Conservation (phyloP, 1,284 basidiomycete species). For the Porodaedalea pini region DNA sequence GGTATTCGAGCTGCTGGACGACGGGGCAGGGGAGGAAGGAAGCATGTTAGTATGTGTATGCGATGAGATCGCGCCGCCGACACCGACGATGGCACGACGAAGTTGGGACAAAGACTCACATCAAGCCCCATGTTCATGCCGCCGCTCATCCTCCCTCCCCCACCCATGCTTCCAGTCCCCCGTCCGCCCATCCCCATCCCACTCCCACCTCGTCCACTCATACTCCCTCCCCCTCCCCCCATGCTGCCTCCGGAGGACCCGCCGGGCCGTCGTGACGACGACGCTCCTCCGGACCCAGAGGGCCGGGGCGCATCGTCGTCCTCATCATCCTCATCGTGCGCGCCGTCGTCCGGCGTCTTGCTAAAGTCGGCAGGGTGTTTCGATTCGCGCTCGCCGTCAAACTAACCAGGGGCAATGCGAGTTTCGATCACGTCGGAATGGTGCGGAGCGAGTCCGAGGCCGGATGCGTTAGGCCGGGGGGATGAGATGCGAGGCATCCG, state of each 20-base stretch:
- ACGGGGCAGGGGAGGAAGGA: too few species aligned
- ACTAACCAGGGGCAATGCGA: conserved; percentile 1
- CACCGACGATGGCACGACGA: neutral
- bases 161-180: neutral
- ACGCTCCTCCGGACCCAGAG: conserved; percentile 2
- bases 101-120: neutral
- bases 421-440: neutral
- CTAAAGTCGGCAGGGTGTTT: conserved; percentile 20
- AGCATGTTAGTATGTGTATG: neutral
- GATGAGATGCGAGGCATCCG: neutral
- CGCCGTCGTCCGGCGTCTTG: conserved; percentile 18
- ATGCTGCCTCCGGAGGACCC: conserved; percentile 3
- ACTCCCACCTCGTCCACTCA: neutral
- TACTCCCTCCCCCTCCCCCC: conserved; percentile 2
- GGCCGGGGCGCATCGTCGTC: conserved; percentile 21
- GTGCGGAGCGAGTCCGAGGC: neutral
- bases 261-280: neutral
- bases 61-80: too few species aligned
- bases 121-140: conserved; percentile 8
- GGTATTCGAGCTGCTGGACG: conserved; percentile 4
- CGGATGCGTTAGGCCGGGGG: neutral
- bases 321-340: conserved; percentile 27
- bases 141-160: neutral
- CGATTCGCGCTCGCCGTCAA: conserved; percentile 20
- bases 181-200: neutral